Conservation (phyloP, 768 basidiomycete genomes). For the Lactarius quietus region DNA sequence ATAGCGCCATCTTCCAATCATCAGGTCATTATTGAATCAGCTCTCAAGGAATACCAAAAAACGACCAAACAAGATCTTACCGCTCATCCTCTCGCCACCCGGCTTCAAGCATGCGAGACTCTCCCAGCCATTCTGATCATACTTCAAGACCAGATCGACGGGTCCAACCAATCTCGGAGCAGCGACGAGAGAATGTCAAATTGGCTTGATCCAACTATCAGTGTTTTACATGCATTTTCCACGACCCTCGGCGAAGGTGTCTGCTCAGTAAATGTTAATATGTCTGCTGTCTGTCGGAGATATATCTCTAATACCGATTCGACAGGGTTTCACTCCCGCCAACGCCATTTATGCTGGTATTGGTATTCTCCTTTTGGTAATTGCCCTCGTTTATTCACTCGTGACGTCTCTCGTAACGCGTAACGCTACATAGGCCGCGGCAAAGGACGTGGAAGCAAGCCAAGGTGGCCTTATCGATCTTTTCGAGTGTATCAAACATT, state of each 20-base stretch:
- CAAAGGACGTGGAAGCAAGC: background rate
- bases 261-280: background rate
- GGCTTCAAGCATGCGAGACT: background rate
- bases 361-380: background rate
- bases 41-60: background rate
- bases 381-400: background rate
- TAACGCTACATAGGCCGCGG: background rate
- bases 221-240: background rate
- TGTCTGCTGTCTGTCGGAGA: background rate
- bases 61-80: background rate
- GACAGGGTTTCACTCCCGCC: background rate
- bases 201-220: background rate
- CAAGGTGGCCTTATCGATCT: background rate
- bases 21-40: background rate
- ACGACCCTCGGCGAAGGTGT: background rate
- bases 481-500: background rate
- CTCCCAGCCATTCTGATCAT: background rate
- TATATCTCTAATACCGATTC: background rate
- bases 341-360: background rate
- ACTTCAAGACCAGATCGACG: background rate
- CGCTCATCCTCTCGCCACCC: background rate
- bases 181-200: background rate
- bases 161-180: background rate
- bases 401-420: background rate
- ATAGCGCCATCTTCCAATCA: background rate